Conservation (phyloP, 179 eudicot species). For the Carnegiea gigantea region DNA sequence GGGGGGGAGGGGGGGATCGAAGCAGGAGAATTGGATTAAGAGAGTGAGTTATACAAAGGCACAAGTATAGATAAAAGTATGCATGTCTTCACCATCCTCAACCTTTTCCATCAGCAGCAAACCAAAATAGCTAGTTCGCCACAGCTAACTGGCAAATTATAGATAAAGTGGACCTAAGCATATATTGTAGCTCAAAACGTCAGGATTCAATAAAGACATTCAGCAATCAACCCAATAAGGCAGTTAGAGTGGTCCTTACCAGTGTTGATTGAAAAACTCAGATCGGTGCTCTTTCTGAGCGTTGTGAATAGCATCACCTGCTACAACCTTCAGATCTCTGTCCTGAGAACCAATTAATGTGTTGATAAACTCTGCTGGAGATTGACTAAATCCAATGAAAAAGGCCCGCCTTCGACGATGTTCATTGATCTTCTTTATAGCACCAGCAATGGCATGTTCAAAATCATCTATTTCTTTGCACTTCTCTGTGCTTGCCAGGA, state of each 20-base stretch:
- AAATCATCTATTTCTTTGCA: constrained; percentile 76
- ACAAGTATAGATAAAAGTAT: neutral
- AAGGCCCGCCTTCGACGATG: constrained; percentile 77
- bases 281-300: constrained; percentile 68
- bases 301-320: constrained; percentile 63
- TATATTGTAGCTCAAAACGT: constrained; percentile 4
- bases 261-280: constrained; percentile 76
- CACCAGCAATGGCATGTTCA: constrained; percentile 66
- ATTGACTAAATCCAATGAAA: constrained; percentile 90
- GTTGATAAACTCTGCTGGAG: constrained; percentile 88
- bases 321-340: constrained; percentile 75
- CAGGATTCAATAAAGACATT: neutral
- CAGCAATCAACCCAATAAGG: constrained; percentile 5
- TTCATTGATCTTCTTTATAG: constrained; percentile 80
- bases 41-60: neutral
- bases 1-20: too few species aligned
- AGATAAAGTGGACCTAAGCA: constrained; percentile 3
- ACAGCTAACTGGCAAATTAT: neutral
- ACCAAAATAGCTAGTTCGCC: neutral
- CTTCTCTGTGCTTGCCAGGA: constrained; percentile 57
- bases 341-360: constrained; percentile 76
- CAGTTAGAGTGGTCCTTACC: constrained; percentile 45
- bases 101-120: constrained; percentile 1
- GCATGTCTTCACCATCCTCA: neutral
- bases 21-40: neutral